phyloP scores from a whole-genome alignment of 257 asterid species.

The Rubia yunnanensis region DNA sequence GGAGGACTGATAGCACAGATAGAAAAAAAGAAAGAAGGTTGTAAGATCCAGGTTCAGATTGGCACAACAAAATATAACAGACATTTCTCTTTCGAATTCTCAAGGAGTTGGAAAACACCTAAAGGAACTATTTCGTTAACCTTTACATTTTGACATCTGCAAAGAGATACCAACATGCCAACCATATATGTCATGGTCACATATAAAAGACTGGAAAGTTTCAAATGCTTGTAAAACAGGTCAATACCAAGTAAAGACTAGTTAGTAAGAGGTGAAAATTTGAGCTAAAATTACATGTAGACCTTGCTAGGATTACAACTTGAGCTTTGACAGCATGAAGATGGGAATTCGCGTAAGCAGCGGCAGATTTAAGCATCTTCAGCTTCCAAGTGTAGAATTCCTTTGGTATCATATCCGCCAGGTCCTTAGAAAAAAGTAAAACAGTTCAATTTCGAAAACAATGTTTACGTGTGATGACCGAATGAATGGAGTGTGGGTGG shows the following conservation, averaged over 20 bases:
- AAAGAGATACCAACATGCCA: too few relatives aligned
- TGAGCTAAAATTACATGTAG: background rate
- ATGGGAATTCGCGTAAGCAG: conserved; percentile 30
- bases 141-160: too few relatives aligned
- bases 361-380: conserved; percentile 33
- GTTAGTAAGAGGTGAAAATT: background rate
- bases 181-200: too few relatives aligned
- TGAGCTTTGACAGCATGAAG: conserved; percentile 33
- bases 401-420: conserved; percentile 23
- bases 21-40: background rate
- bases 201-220: too few relatives aligned
- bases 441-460: background rate
- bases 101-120: background rate
- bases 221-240: too few relatives aligned
- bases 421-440: conserved; percentile 6
- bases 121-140: background rate
- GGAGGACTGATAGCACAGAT: background rate
- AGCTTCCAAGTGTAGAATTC: conserved; percentile 33
- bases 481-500: background rate
- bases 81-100: too few relatives aligned
- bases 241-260: background rate
- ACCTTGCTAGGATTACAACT: conserved; percentile 36
- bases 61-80: background rate
- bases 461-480: background rate
- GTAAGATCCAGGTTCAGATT: background rate